These are phyloP conservation scores for Penicillium cosmopolitanum DNA, from an alignment of 495 filamentous ascomycete genomes.

Conservation along the genomic window DNA sequence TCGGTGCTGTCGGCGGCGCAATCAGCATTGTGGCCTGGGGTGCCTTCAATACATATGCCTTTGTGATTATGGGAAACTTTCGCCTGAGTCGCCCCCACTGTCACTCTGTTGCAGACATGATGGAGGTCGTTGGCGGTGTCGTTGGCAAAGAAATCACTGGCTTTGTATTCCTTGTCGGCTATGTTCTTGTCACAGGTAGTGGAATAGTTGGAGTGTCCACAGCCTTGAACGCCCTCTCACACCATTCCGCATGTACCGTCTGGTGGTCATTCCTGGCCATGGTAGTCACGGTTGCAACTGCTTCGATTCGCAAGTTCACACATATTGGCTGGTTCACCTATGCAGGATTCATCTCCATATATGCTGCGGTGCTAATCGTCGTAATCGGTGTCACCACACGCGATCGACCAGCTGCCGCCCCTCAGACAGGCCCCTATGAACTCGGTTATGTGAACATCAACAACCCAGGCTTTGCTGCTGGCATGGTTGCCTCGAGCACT, in stretches of 20 bases:
- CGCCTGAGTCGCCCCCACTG: slow-evolving; percentile 40
- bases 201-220: slow-evolving; percentile 54
- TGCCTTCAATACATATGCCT: slow-evolving; percentile 57
- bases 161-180: slow-evolving; percentile 48
- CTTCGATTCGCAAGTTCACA: slow-evolving; percentile 38
- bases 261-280: slow-evolving; percentile 49
- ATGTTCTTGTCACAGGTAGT: slow-evolving; percentile 40
- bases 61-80: slow-evolving; percentile 37
- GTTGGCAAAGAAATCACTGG: slow-evolving; percentile 48
- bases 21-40: slow-evolving; percentile 62
- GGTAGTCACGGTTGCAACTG: slow-evolving; percentile 63
- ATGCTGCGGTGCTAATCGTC: slow-evolving; percentile 50
- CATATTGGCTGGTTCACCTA: slow-evolving; percentile 49
- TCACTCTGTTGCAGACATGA: slow-evolving; percentile 67
- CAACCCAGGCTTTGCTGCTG: slow-evolving; percentile 36
- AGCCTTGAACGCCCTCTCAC: slow-evolving; percentile 53
- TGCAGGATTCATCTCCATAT: slow-evolving; percentile 47
- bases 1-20: slow-evolving; percentile 61
- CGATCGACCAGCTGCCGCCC: slow-evolving; percentile 42
- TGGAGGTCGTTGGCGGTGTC: slow-evolving; percentile 61
- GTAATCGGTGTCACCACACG: slow-evolving; percentile 49
- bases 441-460: slow-evolving; percentile 46
- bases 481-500: slow-evolving; percentile 40
- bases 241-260: slow-evolving; percentile 52
- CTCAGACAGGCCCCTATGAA: slow-evolving; percentile 38